Evolutionary conservation across 129 eudicot species (phyloP), one percentile per base, ranked within the genome.

Genomic region (Scalesia atractyloides): DNA sequence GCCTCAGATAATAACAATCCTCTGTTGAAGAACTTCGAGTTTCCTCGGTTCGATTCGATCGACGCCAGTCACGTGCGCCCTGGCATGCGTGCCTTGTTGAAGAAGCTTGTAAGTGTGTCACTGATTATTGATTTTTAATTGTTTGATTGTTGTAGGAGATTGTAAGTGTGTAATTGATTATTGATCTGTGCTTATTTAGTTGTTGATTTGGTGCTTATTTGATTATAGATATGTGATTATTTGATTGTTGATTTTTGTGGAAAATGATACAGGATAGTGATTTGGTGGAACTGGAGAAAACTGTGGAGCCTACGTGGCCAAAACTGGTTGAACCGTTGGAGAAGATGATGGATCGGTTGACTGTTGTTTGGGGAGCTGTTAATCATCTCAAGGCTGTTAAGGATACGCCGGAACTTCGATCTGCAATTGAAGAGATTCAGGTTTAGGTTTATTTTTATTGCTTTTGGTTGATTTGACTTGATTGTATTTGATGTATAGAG

Each of bases 361-460:
- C 75, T 53, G 91, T 88, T 66, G 91, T 86, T 71, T 91, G 97
- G 99, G 99, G 99, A 63, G 94, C 94, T 65, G 84, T 90, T 70
- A 90, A 86, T 82, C 99, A 95, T 86, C 91, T 95, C 10, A 95
- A 88, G 85, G 50, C 94, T 8, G 99, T 95, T 34, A 86, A 86
- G 50, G 97, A 95, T 83, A 81, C 79, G 49, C 67, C 94, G 11
- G 99, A 95, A 52, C 94, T 95, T 16, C 97, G 99, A 10, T 66
- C 99, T 10, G 99, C 99, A 30, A 90, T 95, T 9, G 99, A 86
- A 81, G 97, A 95, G 75, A 84, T 95, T 57, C 97, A 95, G 99
- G 99, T 95, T 12, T 41, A 1, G 30, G 34, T 30, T 41, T 33
- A 34, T 19, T 51, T 43, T 19, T 44, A 13, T 63, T 65, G 60